Base-by-base conservation (phyloP, 2,329 filamentous ascomycete genomes). In the Albifimbria verrucaria region DNA sequence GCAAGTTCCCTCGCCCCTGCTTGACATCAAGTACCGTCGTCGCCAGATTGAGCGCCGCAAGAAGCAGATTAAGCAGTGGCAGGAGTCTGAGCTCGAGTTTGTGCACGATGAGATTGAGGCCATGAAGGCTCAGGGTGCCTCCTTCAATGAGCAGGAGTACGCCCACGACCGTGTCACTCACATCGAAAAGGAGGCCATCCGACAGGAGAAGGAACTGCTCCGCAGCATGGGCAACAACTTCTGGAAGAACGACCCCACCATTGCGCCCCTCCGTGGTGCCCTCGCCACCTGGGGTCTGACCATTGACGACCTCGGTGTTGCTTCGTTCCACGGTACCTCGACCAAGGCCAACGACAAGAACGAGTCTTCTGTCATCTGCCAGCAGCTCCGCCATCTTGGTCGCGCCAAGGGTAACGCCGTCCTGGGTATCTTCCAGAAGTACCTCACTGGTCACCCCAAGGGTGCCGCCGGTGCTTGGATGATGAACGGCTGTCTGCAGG, bases 341-440 rank as follows among this genome's bases (percentile, higher is more conserved):
- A 99, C 94, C 60, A 92, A 96, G 69, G 94, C 94, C 62, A 99
- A 99, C 73, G 94, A 99, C 80, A 97, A 97, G 87, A 99, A 99
- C 75, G 94, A 99, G 73, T 97, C 94, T 18, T 92, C 92, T 51
- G 94, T 97, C 67, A 89, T 99, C 64, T 97, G 93, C 80, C 86
- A 97, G 72, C 95, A 99, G 76, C 85, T 99, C 73, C 87, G 87
- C 63, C 95, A 99, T 69, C 87, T 99, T 50, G 94, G 94, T 60
- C 90, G 94, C 64, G 88, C 87, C 75, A 97, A 97, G 86, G 94
- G 95, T 66, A 99, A 99, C 67, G 92, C 94, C 26, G 80, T 99
- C 15, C 76, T 97, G 59, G 94, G 92, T 78, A 92, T 99, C 71
- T 99, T 97, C 89, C 94, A 99, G 77, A 99, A 99, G 77, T 97